Evolutionary conservation across 768 basidiomycete genomes (phyloP).

Genomic region (Russula sp.): DNA sequence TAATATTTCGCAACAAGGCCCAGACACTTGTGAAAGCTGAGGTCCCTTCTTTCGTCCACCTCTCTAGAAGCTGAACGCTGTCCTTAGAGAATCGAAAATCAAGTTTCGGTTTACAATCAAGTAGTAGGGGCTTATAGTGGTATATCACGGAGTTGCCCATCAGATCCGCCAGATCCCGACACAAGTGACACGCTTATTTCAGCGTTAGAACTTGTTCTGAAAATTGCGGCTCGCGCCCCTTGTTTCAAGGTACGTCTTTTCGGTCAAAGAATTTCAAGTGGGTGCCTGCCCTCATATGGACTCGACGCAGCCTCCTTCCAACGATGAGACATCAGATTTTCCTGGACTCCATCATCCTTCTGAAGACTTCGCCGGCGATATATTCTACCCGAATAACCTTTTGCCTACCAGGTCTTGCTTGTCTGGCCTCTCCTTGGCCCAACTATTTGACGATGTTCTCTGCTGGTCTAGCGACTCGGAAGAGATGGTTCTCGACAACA

Average conservation of each 20-base stretch:
- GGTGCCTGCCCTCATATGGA: neutral
- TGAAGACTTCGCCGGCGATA: slow-evolving; percentile 10
- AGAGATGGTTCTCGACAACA: neutral
- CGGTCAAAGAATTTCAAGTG: neutral
- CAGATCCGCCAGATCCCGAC: neutral
- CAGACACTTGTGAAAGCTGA: slow-evolving; percentile 11
- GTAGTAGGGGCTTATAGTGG: neutral
- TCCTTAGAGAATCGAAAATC: slow-evolving; percentile 15
- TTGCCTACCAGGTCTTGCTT: neutral
- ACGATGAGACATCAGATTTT: slow-evolving; percentile 1
- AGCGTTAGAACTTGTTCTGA: slow-evolving; percentile 26
- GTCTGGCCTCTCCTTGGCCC: neutral
- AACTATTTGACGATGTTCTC: slow-evolving; percentile 5
- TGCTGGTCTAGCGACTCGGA: slow-evolving; percentile 13
- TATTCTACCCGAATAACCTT: slow-evolving; percentile 8
- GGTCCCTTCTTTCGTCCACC: neutral
- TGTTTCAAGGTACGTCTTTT: slow-evolving; percentile 18
- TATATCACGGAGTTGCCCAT: neutral
- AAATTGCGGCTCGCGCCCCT: slow-evolving; percentile 16
- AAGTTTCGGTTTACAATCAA: slow-evolving; percentile 9
- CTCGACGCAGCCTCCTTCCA: neutral
- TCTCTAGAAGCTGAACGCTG: slow-evolving; percentile 3
- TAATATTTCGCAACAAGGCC: slow-evolving; percentile 8
- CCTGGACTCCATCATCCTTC: slow-evolving; percentile 3
- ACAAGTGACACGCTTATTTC: slow-evolving; percentile 14